These are phyloP conservation scores for Apiospora koreana DNA, from an alignment of 2,329 filamentous ascomycete species.

Conservation along the genomic window DNA sequence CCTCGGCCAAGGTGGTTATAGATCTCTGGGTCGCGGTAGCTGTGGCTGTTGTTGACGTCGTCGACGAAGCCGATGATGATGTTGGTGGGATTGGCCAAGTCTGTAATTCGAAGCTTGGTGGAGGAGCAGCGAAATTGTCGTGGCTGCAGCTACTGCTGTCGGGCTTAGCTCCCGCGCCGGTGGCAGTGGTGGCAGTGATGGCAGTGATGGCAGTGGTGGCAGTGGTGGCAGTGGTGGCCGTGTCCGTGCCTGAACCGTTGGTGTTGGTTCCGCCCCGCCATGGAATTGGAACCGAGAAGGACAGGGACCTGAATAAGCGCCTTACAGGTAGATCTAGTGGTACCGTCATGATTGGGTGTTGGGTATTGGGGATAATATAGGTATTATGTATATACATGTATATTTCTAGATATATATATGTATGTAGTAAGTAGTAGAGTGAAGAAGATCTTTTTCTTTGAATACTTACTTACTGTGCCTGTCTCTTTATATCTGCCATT, in stretches of 20 bases:
- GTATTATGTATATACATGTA: background rate
- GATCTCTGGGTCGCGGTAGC: background rate
- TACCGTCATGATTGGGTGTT: background rate
- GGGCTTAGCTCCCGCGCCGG: background rate
- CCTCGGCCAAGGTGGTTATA: background rate
- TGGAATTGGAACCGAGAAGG: background rate
- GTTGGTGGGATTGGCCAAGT: background rate
- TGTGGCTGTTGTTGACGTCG: background rate
- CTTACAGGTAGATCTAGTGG: background rate
- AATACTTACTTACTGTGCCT: background rate
- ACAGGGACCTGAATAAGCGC: slow-evolving; percentile 3
- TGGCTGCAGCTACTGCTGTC: background rate
- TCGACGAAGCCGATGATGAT: background rate
- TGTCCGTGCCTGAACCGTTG: slow-evolving; percentile 3
- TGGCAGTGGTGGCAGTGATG: background rate
- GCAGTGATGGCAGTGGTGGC: too few relatives aligned
- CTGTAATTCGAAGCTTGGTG: background rate
- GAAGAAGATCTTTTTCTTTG: too few relatives aligned
- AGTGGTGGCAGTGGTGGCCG: background rate
- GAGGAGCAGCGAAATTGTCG: background rate
- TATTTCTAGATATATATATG: too few relatives aligned
- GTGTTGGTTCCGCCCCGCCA: background rate
- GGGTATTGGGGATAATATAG: background rate
- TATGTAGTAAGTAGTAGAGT: too few relatives aligned
- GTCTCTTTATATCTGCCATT: background rate